A percentile compares a stretch with the other conserved stretches of the same genome.
Conservation (phyloP, 495 filamentous ascomycete species). For the Diplogelasinospora grovesii region DNA sequence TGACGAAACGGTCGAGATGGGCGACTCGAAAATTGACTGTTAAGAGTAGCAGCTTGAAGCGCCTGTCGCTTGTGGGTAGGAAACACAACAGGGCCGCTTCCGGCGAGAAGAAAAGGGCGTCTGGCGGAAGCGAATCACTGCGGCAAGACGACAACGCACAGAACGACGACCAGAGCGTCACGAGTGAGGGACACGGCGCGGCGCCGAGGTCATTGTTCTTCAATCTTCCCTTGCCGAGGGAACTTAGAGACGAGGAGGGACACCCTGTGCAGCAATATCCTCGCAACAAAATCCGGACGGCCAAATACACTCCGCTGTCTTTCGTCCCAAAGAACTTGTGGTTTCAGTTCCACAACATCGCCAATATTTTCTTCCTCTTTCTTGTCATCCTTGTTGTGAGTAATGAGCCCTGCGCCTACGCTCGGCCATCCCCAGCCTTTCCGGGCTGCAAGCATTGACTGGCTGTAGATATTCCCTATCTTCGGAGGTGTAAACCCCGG, state of each 20-base stretch:
- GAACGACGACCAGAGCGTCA: slow-evolving; percentile 28
- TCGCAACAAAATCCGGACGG: slow-evolving; percentile 94
- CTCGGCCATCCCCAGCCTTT: neutral
- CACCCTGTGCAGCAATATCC: slow-evolving; percentile 61
- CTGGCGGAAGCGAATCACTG: slow-evolving; percentile 39
- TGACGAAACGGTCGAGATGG: slow-evolving; percentile 70
- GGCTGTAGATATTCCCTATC: slow-evolving; percentile 81
- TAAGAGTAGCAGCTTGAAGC: slow-evolving; percentile 67
- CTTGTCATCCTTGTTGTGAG: slow-evolving; percentile 89
- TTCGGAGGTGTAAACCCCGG: slow-evolving; percentile 91
- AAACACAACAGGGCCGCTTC: slow-evolving; percentile 56
- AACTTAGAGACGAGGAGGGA: slow-evolving; percentile 79
- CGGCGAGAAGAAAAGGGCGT: slow-evolving; percentile 69
- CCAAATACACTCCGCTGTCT: slow-evolving; percentile 91
- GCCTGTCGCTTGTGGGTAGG: slow-evolving; percentile 75
- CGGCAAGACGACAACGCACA: slow-evolving; percentile 36
- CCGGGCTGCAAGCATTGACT: neutral
- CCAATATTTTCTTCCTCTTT: slow-evolving; percentile 97
- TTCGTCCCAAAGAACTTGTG: slow-evolving; percentile 98
- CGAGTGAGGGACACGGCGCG: slow-evolving; percentile 26
- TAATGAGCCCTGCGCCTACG: slow-evolving; percentile 9
- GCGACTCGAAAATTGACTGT: slow-evolving; percentile 78
- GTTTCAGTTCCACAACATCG: slow-evolving; percentile 97
- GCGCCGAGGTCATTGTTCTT: slow-evolving; percentile 61
- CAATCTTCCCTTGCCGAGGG: slow-evolving; percentile 72